Percentiles rank a stretch among this genome's conserved stretches.
These are phyloP conservation scores for Solanum chmielewskii DNA, from an alignment of 257 asterid species.

Conservation along the genomic window DNA sequence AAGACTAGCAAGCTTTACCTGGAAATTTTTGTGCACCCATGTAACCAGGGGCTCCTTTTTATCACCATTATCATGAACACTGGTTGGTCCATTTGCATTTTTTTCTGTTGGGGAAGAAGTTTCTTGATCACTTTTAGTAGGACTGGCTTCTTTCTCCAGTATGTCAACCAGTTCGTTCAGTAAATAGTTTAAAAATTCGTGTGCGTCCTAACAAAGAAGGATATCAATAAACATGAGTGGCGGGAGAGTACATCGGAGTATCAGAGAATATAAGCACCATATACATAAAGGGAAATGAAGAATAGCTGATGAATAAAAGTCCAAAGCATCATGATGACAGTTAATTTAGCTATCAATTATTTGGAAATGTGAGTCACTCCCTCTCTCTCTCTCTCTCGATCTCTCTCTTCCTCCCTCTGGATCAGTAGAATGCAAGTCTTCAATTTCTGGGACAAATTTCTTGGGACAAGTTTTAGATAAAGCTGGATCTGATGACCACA, in stretches of 20 bases:
- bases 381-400: not conserved
- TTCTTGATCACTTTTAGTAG: constrained; percentile 52
- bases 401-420: not conserved
- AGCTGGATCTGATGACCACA: not conserved
- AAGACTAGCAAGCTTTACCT: constrained; percentile 29
- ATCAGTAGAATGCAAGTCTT: not conserved
- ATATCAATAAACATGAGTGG: not conserved
- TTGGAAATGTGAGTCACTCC: not conserved
- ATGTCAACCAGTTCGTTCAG: constrained; percentile 83
- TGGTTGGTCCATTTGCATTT: constrained; percentile 55
- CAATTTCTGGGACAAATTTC: not conserved
- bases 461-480: not conserved
- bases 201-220: constrained; percentile 55
- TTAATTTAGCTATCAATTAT: not conserved
- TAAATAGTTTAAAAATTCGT: constrained; percentile 79
- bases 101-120: constrained; percentile 32
- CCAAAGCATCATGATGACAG: not conserved
- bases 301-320: not conserved
- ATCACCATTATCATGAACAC: constrained; percentile 30
- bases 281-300: not conserved
- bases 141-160: constrained; percentile 68
- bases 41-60: constrained; percentile 62
- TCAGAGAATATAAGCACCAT: not conserved
- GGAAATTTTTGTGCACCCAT: constrained; percentile 92
- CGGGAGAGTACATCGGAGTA: not conserved